These are phyloP conservation scores for Rugosomyces carneus DNA, from an alignment of 1,284 basidiomycete genomes.

Conservation along the genomic window DNA sequence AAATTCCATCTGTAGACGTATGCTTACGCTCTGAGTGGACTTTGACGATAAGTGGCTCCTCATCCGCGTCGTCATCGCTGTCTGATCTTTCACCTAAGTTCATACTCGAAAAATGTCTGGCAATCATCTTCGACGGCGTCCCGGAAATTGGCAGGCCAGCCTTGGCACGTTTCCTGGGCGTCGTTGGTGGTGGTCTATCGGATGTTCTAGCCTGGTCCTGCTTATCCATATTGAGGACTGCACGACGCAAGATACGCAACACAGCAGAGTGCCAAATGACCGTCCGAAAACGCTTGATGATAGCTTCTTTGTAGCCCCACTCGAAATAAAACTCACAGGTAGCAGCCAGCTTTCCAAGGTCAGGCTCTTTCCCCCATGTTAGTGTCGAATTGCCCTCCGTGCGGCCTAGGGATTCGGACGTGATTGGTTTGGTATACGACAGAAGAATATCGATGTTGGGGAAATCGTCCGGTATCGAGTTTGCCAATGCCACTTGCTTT, in stretches of 20 bases:
- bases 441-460: slow-evolving; percentile 63
- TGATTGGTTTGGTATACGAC: slow-evolving; percentile 73
- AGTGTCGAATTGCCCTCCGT: slow-evolving; percentile 29
- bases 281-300: slow-evolving; percentile 73
- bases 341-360: slow-evolving; percentile 65
- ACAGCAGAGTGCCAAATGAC: slow-evolving; percentile 69
- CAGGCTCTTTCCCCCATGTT: slow-evolving; percentile 59
- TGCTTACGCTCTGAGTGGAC: slow-evolving; percentile 42
- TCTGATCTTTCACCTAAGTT: slow-evolving; percentile 22
- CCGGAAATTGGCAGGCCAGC: slow-evolving; percentile 22
- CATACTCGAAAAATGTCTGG: slow-evolving; percentile 47
- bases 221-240: slow-evolving; percentile 41
- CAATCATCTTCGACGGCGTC: slow-evolving; percentile 53
- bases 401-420: slow-evolving; percentile 52
- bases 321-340: slow-evolving; percentile 85
- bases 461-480: slow-evolving; percentile 55
- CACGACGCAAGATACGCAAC: slow-evolving; percentile 58
- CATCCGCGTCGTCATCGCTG: slow-evolving; percentile 26
- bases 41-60: slow-evolving; percentile 32
- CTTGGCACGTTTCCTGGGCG: slow-evolving; percentile 32
- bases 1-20: slow-evolving; percentile 57
- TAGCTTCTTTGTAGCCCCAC: slow-evolving; percentile 78
- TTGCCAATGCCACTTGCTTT: slow-evolving; percentile 57
- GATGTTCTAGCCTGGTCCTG: slow-evolving; percentile 3
- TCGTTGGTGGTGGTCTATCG: slow-evolving; percentile 24